These are phyloP conservation scores for Raffaelea albimanens DNA, from an alignment of 2,329 filamentous ascomycete species.

Conservation along the genomic window DNA sequence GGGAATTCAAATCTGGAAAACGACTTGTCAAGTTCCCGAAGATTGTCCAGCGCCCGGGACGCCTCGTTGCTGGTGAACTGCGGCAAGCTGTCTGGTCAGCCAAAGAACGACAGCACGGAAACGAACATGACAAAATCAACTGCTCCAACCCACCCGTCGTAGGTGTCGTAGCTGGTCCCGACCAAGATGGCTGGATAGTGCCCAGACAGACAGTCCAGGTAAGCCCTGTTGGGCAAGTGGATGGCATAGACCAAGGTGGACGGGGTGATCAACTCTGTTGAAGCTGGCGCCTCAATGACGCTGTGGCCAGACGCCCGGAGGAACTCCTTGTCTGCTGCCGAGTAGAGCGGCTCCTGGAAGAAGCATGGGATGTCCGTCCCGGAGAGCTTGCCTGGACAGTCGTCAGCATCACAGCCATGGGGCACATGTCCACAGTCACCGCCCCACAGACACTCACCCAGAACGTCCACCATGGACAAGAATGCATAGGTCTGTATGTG, in stretches of 20 bases:
- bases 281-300: slow-evolving; percentile 41
- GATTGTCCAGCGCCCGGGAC: not conserved
- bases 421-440: too few species aligned
- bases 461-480: slow-evolving; percentile 31
- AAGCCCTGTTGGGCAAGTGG: slow-evolving; percentile 48
- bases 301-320: slow-evolving; percentile 44
- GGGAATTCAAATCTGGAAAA: slow-evolving; percentile 26
- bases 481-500: slow-evolving; percentile 47
- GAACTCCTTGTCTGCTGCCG: slow-evolving; percentile 37
- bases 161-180: slow-evolving; percentile 43
- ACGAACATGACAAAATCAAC: too few species aligned
- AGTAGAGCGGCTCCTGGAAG: slow-evolving; percentile 48
- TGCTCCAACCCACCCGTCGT: slow-evolving; percentile 34
- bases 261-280: slow-evolving; percentile 37
- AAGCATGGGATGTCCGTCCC: slow-evolving; percentile 28
- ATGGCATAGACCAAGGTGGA: slow-evolving; percentile 51
- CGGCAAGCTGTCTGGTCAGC: slow-evolving; percentile 3
- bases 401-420: too few species aligned
- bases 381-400: not conserved
- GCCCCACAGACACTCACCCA: slow-evolving; percentile 31
- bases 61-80: not conserved
- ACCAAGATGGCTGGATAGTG: slow-evolving; percentile 44
- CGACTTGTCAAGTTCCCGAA: slow-evolving; percentile 5
- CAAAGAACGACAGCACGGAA: not conserved
- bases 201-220: slow-evolving; percentile 36